Evolutionary conservation across 2,329 filamentous ascomycete species (phyloP).

Genomic region (Domatiomyces globalis): DNA sequence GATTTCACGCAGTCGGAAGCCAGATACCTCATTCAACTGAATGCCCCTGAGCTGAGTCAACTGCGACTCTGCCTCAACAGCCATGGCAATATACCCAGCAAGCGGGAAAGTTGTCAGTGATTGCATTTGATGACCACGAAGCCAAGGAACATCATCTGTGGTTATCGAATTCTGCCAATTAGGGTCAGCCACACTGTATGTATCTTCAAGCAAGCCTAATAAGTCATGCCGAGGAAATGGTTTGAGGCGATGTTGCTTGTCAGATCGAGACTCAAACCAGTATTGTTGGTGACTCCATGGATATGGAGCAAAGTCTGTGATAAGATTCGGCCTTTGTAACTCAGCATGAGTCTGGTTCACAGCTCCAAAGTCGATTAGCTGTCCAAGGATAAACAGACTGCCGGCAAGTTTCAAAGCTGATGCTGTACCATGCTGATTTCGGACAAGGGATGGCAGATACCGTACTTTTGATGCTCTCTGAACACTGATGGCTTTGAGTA

Average conservation of each 20-base stretch:
- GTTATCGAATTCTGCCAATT: too few relatives aligned
- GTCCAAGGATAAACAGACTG: slow-evolving; percentile 10
- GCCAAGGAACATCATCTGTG: too few relatives aligned
- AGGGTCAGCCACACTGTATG: neutral
- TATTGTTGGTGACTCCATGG: slow-evolving; percentile 15
- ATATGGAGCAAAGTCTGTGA: slow-evolving; percentile 10
- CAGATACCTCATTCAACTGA: neutral
- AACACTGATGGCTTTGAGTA: too few relatives aligned
- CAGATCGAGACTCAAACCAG: slow-evolving; percentile 17
- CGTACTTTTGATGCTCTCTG: too few relatives aligned
- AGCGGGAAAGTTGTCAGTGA: too few relatives aligned
- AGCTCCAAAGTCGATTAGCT: slow-evolving; percentile 15
- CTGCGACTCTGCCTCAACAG: neutral
- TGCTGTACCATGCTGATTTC: neutral
- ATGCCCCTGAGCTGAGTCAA: slow-evolving; percentile 3
- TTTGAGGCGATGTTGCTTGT: slow-evolving; percentile 3
- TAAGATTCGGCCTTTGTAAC: neutral
- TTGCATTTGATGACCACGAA: too few relatives aligned
- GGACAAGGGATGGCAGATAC: too few relatives aligned
- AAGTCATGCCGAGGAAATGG: slow-evolving; percentile 10
- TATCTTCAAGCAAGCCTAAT: slow-evolving; percentile 8
- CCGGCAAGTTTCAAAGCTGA: neutral
- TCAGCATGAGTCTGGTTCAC: slow-evolving; percentile 7
- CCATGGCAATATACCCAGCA: too few relatives aligned
- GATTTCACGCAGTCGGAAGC: neutral